These are phyloP conservation scores for Chaetomiaceae sp. DNA, from an alignment of 2,329 filamentous ascomycete species.

Conservation along the genomic window DNA sequence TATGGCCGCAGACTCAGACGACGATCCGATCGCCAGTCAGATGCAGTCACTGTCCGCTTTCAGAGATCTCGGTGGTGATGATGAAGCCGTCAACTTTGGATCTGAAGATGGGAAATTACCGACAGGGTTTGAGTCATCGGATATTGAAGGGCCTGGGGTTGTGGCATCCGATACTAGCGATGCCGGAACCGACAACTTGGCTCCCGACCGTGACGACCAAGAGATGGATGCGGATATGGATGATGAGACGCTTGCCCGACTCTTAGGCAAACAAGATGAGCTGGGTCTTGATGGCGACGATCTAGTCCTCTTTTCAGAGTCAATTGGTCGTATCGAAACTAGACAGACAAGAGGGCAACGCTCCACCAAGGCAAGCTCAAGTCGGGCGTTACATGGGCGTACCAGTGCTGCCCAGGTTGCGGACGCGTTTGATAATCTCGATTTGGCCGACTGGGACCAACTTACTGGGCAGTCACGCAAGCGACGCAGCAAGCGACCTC, in stretches of 20 bases:
- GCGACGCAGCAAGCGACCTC: conserved; percentile 31
- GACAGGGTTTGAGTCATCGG: conserved; percentile 35
- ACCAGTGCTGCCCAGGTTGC: conserved; percentile 37
- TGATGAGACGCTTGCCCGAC: conserved; percentile 56
- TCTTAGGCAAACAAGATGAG: conserved; percentile 57
- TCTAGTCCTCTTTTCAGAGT: conserved; percentile 49
- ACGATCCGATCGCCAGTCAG: conserved; percentile 19
- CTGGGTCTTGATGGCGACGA: conserved; percentile 56
- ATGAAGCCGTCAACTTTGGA: conserved; percentile 33
- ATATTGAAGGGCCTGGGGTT: conserved; percentile 1
- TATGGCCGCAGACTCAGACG: conserved; percentile 41
- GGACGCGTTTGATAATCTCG: conserved; percentile 61
- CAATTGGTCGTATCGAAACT: conserved; percentile 30
- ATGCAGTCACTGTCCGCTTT: conserved; percentile 26
- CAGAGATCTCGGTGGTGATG: conserved; percentile 40
- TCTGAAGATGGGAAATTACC: conserved; percentile 31
- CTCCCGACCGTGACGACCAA: conserved; percentile 31
- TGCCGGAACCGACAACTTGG: conserved; percentile 24
- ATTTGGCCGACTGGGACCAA: conserved; percentile 79
- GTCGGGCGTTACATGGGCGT: conserved; percentile 22
- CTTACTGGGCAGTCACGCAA: conserved; percentile 43
- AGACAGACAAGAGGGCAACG: conserved; percentile 4
- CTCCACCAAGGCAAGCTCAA: conserved; percentile 19
- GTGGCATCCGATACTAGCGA: conserved; percentile 5
- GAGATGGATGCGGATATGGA: conserved; percentile 52